Conservation (phyloP, 495 filamentous ascomycete genomes). For the Neurospora pannonica region DNA sequence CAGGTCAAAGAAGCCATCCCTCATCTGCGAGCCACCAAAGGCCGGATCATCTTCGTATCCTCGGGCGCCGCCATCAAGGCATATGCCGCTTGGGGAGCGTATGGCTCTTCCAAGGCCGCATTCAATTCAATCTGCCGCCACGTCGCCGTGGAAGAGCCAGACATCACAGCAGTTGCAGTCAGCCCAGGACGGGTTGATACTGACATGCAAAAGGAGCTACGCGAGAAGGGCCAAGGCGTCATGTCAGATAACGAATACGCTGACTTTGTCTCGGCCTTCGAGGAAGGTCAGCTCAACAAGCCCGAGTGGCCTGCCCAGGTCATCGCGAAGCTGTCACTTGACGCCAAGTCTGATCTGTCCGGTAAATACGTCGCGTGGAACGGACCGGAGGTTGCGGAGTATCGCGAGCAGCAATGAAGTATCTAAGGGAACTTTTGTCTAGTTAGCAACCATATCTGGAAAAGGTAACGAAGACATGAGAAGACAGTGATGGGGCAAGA, state of each 20-base stretch:
- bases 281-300: constrained; percentile 62
- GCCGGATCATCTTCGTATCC: constrained; percentile 63
- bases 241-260: constrained; percentile 58
- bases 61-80: constrained; percentile 61
- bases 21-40: constrained; percentile 56
- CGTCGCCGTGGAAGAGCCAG: constrained; percentile 68
- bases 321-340: constrained; percentile 62
- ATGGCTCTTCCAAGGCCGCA: constrained; percentile 81
- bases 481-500: constrained; percentile 3
- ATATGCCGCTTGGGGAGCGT: constrained; percentile 68
- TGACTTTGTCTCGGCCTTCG: constrained; percentile 56
- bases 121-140: constrained; percentile 72
- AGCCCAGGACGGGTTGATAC: constrained; percentile 85
- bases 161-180: constrained; percentile 59
- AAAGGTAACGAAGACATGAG: neutral
- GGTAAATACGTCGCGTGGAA: constrained; percentile 74
- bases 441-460: constrained; percentile 3
- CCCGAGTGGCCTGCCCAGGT: constrained; percentile 81
- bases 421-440: neutral
- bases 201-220: constrained; percentile 79
- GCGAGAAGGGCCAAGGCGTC: constrained; percentile 54
- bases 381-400: constrained; percentile 51
- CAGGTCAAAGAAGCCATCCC: constrained; percentile 69
- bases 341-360: constrained; percentile 52
- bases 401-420: constrained; percentile 34